Conservation (phyloP, 345 rosid genomes). For the Citrus glauca region DNA sequence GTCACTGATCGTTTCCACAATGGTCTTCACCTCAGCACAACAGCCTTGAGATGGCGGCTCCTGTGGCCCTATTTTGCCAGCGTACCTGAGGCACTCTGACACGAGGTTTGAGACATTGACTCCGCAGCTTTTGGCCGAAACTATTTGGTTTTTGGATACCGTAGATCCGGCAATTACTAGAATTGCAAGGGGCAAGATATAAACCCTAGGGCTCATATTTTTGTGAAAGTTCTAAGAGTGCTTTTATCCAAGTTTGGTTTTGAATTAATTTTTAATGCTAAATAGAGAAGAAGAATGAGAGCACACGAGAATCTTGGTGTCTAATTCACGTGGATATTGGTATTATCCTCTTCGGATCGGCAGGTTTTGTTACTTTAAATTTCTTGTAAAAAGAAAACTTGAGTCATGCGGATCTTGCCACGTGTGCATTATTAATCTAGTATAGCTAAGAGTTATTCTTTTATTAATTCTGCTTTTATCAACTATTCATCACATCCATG, state of each 20-base stretch:
- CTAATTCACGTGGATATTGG: not conserved
- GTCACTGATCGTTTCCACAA: not conserved
- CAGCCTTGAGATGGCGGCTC: not conserved
- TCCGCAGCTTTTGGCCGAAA: not conserved
- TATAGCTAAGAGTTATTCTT: too few relatives aligned
- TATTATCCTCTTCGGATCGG: not conserved
- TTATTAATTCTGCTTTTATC: too few relatives aligned
- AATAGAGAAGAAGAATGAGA: not conserved
- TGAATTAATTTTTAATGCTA: not conserved
- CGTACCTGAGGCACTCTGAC: not conserved
- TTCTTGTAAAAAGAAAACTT: not conserved
- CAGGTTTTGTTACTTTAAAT: not conserved
- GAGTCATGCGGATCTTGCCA: too few relatives aligned
- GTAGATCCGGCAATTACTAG: not conserved
- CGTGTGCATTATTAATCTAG: too few relatives aligned
- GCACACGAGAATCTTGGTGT: not conserved
- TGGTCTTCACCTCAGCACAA: not conserved
- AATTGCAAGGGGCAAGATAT: not conserved
- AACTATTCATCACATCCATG: too few relatives aligned
- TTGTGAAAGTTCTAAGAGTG: not conserved
- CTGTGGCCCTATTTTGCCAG: not conserved
- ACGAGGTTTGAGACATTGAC: not conserved
- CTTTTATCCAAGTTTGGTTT: too few relatives aligned
- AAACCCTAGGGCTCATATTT: not conserved
- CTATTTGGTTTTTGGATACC: not conserved